phyloP scores from a whole-genome alignment of 306 rosid genomes.

The Macrotyloma uniflorum region DNA sequence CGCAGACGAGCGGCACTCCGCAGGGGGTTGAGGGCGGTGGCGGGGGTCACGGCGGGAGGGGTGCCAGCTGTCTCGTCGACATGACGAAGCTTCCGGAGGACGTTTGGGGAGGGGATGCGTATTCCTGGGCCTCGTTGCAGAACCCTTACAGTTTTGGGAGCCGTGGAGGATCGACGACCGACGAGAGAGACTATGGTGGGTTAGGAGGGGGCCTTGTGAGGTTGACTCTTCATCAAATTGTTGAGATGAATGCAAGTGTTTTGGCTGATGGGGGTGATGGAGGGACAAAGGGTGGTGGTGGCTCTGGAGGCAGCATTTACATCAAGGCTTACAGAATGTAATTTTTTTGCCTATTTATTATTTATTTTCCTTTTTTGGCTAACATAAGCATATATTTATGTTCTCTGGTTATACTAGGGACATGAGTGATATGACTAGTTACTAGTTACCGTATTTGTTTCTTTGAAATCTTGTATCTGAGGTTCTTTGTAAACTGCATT shows the following conservation, averaged over 20 bases:
- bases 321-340: slow-evolving; percentile 90
- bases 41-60: slow-evolving; percentile 98
- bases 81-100: slow-evolving; percentile 88
- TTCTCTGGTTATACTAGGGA: slow-evolving; percentile 17
- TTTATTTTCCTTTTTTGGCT: slow-evolving; percentile 18
- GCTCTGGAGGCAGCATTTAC: slow-evolving; percentile 97
- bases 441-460: not conserved
- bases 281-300: slow-evolving; percentile 92
- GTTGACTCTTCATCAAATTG: slow-evolving; percentile 47
- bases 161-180: slow-evolving; percentile 78
- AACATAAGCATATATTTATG: not conserved
- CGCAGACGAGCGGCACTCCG: slow-evolving; percentile 97
- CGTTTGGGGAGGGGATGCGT: slow-evolving; percentile 98
- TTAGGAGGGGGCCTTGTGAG: slow-evolving; percentile 83
- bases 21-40: slow-evolving; percentile 86
- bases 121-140: slow-evolving; percentile 88
- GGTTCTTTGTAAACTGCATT: not conserved
- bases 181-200: slow-evolving; percentile 87
- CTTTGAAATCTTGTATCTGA: not conserved
- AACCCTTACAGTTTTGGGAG: slow-evolving; percentile 82
- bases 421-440: slow-evolving; percentile 1
- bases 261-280: slow-evolving; percentile 91
- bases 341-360: slow-evolving; percentile 16
- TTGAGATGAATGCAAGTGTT: slow-evolving; percentile 75
- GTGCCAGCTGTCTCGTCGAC: slow-evolving; percentile 87